A percentile compares a stretch with the other conserved stretches of the same genome.
phyloP scores from a whole-genome alignment of 176 grass and related monocot species.

The Neostapfia colusana region DNA sequence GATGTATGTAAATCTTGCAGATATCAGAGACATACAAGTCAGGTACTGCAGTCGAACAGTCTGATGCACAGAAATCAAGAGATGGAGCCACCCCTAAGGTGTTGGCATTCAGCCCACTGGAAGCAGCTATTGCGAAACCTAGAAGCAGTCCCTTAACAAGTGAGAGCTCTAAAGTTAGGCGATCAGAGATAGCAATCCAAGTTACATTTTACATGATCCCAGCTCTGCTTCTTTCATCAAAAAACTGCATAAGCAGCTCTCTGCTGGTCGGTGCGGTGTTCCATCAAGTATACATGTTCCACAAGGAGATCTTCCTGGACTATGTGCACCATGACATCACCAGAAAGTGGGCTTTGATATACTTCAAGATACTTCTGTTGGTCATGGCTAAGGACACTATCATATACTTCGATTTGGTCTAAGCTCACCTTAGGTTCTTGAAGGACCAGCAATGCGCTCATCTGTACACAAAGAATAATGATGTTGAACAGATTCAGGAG shows the following conservation, averaged over 20 bases:
- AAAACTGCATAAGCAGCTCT: conserved; percentile 52
- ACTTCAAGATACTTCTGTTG: conserved; percentile 77
- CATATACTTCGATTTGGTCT: conserved; percentile 65
- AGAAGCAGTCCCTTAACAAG: conserved; percentile 61
- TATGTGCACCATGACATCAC: conserved; percentile 88
- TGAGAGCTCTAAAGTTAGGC: conserved; percentile 74
- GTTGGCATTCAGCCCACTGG: conserved; percentile 70
- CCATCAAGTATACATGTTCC: conserved; percentile 85
- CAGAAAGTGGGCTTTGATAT: conserved; percentile 83
- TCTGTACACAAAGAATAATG: conserved; percentile 40
- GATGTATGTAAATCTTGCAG: conserved; percentile 35
- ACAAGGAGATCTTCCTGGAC: conserved; percentile 97
- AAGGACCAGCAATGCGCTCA: background rate
- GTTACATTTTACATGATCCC: conserved; percentile 76
- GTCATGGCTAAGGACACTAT: conserved; percentile 87
- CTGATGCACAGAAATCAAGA: conserved; percentile 28
- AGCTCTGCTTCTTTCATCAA: conserved; percentile 63
- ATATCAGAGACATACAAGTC: conserved; percentile 41
- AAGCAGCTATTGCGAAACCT: conserved; percentile 50
- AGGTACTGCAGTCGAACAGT: conserved; percentile 28
- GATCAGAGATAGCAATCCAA: conserved; percentile 56
- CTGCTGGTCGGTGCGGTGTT: conserved; percentile 60
- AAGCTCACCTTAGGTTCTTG: conserved; percentile 18
- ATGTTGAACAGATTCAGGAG: conserved; percentile 12
- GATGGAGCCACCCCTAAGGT: conserved; percentile 49